Evolutionary conservation across 352 stramenopile genomes (phyloP).

Genomic region (Phytophthora ohioensis): DNA sequence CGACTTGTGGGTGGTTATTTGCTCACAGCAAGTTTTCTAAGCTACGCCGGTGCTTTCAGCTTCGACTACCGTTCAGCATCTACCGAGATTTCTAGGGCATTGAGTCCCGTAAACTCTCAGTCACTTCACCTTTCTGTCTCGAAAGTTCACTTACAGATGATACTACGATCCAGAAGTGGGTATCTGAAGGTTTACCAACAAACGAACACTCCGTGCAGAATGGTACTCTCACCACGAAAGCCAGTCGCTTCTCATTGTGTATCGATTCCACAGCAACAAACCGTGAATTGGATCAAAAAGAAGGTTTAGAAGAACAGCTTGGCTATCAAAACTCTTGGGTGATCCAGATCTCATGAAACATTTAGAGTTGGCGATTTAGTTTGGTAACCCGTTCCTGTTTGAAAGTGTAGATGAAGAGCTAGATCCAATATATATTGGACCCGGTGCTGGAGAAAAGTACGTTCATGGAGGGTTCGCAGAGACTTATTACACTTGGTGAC

Average conservation of each 20-base stretch:
- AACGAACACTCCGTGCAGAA: conserved; percentile 97
- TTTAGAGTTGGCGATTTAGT: conserved; percentile 94
- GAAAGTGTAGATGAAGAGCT: conserved; percentile 96
- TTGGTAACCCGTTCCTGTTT: conserved; percentile 96
- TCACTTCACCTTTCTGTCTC: conserved; percentile 90
- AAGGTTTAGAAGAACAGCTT: conserved; percentile 94
- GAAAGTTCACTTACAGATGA: conserved; percentile 94
- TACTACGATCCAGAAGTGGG: conserved; percentile 95
- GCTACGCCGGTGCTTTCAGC: conserved; percentile 92
- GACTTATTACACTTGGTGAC: conserved; percentile 94
- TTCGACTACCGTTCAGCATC: conserved; percentile 91
- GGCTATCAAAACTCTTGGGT: conserved; percentile 92
- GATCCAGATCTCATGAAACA: conserved; percentile 97
- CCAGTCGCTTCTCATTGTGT: conserved; percentile 94
- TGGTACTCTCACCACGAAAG: conserved; percentile 95
- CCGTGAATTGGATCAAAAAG: conserved; percentile 97
- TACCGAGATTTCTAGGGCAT: conserved; percentile 93
- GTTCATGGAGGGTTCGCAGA: conserved; percentile 91
- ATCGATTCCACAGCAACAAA: conserved; percentile 96
- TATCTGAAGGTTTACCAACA: conserved; percentile 91
- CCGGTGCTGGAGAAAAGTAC: conserved; percentile 95
- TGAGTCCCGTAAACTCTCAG: conserved; percentile 67
- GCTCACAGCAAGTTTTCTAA: conserved; percentile 92
- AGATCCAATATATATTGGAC: conserved; percentile 92
- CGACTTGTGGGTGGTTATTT: conserved; percentile 92